These are phyloP conservation scores for Alternaria viburni DNA, from an alignment of 2,329 filamentous ascomycete species.

Conservation along the genomic window DNA sequence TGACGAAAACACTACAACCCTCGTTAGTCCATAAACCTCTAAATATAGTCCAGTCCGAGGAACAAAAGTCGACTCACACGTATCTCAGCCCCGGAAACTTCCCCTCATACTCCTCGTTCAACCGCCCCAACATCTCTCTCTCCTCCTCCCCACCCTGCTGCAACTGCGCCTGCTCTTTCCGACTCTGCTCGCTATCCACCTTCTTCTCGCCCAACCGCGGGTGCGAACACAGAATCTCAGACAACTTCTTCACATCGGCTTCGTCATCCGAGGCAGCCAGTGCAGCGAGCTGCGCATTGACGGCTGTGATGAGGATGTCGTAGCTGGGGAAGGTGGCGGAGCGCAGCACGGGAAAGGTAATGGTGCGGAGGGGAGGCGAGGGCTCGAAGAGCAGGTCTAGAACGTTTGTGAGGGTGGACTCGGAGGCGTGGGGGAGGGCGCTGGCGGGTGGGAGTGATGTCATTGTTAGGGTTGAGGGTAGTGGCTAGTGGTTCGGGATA, in stretches of 20 bases:
- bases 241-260: constrained; percentile 64
- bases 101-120: constrained; percentile 83
- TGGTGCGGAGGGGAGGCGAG: constrained; percentile 72
- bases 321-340: constrained; percentile 70
- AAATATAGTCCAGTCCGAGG: not conserved
- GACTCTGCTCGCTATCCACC: constrained; percentile 80
- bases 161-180: constrained; percentile 81
- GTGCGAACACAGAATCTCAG: constrained; percentile 79
- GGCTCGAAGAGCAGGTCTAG: constrained; percentile 88
- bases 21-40: not conserved
- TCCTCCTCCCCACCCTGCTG: constrained; percentile 61
- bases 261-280: constrained; percentile 39
- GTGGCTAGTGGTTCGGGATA: not conserved
- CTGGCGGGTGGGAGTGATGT: constrained; percentile 63
- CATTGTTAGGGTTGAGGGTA: constrained; percentile 20
- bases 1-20: constrained; percentile 72
- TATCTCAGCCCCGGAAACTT: constrained; percentile 83
- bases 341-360: constrained; percentile 72
- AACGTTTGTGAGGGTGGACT: constrained; percentile 61
- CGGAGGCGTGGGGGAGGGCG: constrained; percentile 62
- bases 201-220: constrained; percentile 82
- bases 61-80: constrained; percentile 58
- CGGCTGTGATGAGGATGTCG: constrained; percentile 68
- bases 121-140: constrained; percentile 59
- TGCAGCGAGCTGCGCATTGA: constrained; percentile 66